A percentile compares a stretch with the other conserved stretches of the same genome.
Conservation (phyloP, 306 rosid genomes). For the Castanea sativa region DNA sequence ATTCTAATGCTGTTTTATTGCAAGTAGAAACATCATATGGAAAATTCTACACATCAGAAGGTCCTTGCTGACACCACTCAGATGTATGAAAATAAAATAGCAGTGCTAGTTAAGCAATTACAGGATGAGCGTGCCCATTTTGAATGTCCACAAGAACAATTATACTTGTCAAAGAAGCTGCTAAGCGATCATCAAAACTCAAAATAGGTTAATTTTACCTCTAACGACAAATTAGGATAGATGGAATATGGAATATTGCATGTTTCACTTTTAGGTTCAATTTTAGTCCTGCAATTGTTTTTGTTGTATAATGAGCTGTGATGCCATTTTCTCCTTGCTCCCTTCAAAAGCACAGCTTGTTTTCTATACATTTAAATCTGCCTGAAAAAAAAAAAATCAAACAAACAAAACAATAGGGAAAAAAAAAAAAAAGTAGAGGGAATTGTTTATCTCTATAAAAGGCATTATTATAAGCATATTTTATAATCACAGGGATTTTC, state of each 20-base stretch:
- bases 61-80: constrained; percentile 44
- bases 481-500: background rate
- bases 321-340: no score
- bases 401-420: background rate
- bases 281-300: background rate
- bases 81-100: constrained; percentile 48
- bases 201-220: constrained; percentile 36
- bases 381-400: background rate
- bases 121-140: constrained; percentile 34
- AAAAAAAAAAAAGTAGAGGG: background rate
- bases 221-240: background rate
- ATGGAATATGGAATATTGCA: background rate
- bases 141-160: constrained; percentile 40
- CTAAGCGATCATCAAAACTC: constrained; percentile 34
- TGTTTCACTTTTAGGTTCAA: background rate
- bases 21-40: constrained; percentile 39
- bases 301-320: background rate
- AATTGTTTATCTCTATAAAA: background rate
- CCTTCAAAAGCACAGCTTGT: background rate
- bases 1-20: constrained; percentile 11
- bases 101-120: constrained; percentile 40
- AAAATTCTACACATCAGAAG: constrained; percentile 38
- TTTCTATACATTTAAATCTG: background rate
- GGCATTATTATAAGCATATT: background rate
- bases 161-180: constrained; percentile 40